A percentile compares a stretch with the other conserved stretches of the same genome.
Evolutionary conservation across 495 filamentous ascomycete genomes (phyloP).

Genomic region (Lasiosphaeria hispida): DNA sequence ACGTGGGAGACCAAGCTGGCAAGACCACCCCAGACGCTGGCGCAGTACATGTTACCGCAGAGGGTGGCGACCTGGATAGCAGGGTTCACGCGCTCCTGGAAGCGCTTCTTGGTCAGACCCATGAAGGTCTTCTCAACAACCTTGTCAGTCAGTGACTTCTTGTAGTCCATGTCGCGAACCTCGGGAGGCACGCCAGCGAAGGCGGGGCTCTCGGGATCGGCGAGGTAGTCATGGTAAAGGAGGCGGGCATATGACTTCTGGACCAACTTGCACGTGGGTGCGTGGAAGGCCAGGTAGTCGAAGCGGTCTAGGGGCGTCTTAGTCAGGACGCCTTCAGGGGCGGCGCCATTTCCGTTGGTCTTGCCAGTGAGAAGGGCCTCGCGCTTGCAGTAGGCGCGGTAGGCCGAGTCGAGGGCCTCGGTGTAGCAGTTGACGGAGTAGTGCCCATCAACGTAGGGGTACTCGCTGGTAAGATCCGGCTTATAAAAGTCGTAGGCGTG

Average conservation of each 20-base stretch:
- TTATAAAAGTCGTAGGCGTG: slow-evolving; percentile 99
- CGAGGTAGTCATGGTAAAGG: slow-evolving; percentile 94
- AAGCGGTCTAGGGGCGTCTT: slow-evolving; percentile 85
- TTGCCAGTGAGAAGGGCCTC: slow-evolving; percentile 57
- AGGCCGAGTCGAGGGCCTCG: slow-evolving; percentile 91
- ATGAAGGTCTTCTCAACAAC: slow-evolving; percentile 94
- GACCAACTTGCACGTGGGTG: slow-evolving; percentile 97
- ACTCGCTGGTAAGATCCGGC: slow-evolving; percentile 96
- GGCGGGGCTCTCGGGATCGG: slow-evolving; percentile 68
- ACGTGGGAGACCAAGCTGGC: slow-evolving; percentile 73
- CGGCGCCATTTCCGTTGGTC: slow-evolving; percentile 50
- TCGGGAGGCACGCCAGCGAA: slow-evolving; percentile 88
- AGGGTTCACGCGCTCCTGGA: slow-evolving; percentile 82
- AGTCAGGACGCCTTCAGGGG: slow-evolving; percentile 42
- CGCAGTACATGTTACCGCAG: slow-evolving; percentile 99
- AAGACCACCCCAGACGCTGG: slow-evolving; percentile 86
- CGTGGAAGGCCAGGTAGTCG: slow-evolving; percentile 93
- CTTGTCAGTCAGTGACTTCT: slow-evolving; percentile 85
- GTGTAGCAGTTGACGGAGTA: slow-evolving; percentile 95
- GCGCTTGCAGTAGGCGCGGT: slow-evolving; percentile 89
- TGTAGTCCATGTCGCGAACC: slow-evolving; percentile 79
- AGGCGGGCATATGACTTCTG: slow-evolving; percentile 92
- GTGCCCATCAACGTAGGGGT: slow-evolving; percentile 94
- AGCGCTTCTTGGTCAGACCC: slow-evolving; percentile 92
- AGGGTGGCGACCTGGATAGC: slow-evolving; percentile 83